Evolutionary conservation across 805 yeast genomes (phyloP), one percentile per base, ranked within the genome.

Genomic region (Candida patagonica): DNA sequence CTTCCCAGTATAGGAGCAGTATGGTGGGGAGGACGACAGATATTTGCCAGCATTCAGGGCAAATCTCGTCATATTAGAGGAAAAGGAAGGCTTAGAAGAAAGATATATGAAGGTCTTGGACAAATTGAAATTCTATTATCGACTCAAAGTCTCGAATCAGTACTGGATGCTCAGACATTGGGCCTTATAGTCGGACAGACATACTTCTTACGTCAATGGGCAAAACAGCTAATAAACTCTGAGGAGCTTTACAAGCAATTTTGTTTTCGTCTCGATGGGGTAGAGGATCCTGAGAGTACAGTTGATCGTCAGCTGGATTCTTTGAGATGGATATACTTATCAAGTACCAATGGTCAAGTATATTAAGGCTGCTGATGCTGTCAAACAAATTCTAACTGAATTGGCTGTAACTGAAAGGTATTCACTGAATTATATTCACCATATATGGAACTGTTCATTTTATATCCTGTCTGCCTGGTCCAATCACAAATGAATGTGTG

Each of bases 171-270:
- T 19, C 50, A 62, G 16, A 65, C 62, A 30, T 73, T 71, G 37
- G 94, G 94, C 2, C 57, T 75, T 47, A 55, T 85, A 29, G 66
- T 78, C n/a, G 65, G 86, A 39, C 89, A 85, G 50, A 67, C 76
- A 4, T 68, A 76, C 26, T 70, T 74, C 30, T 62, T 85, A 46
- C 70, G 77, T 37, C 57, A 63, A 19, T 56, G 68, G 24, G 79
- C 83, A 1, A 54, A 57, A 13, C 48, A 52, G 2, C 44, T 79
- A 8, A 34, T 84, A 12, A 20, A 17, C 1, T 84, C 88, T 1
- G 53, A 53, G 19, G 58, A 56, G 17, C 61, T 77, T 37, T 61
- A 58, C 41, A 46, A 52, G n/a, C 80, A 78, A 42, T 81, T 85
- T 78, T 22, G 26, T 6, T 17, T 16, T 12, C 37, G 37, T n/a